Evolutionary conservation across 1,284 basidiomycete genomes (phyloP).

Genomic region (Tilletia setariae): DNA sequence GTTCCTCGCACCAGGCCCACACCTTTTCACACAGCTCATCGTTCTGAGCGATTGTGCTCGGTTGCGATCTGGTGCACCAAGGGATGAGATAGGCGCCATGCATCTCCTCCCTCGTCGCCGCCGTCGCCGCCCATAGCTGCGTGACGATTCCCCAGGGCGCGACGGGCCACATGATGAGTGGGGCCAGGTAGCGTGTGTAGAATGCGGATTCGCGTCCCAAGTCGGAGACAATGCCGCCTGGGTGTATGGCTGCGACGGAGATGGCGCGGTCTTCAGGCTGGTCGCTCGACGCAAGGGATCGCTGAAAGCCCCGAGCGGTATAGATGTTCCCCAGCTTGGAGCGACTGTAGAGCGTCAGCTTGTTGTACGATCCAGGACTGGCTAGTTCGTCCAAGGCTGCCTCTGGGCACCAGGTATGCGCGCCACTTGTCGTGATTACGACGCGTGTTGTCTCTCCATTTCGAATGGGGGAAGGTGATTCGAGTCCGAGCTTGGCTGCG

Average conservation of each 20-base stretch:
- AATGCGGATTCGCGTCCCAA: conserved; percentile 11
- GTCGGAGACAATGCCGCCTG: conserved; percentile 4
- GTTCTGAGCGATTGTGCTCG: conserved; percentile 25
- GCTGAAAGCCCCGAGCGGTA: conserved; percentile 22
- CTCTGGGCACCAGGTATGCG: conserved; percentile 4
- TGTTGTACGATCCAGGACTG: background rate
- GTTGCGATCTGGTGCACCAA: conserved; percentile 28
- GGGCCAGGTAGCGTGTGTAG: background rate
- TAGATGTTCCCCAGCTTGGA: conserved; percentile 36
- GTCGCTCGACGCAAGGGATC: background rate
- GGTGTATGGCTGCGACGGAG: conserved; percentile 3
- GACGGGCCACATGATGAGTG: conserved; percentile 11
- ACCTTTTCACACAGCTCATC: conserved; percentile 17
- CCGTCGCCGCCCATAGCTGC: conserved; percentile 31
- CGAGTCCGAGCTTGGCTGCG: background rate
- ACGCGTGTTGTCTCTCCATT: conserved; percentile 2
- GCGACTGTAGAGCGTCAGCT: conserved; percentile 5
- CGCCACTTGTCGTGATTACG: background rate
- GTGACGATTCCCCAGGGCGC: conserved; percentile 31
- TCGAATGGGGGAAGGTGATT: background rate
- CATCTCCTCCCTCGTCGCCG: conserved; percentile 20
- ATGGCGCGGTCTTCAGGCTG: background rate
- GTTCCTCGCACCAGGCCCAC: conserved; percentile 33
- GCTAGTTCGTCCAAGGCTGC: background rate
- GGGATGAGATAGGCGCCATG: conserved; percentile 34